Conservation (phyloP, 78 protist genomes). For the Capsaspora owczarzaki region DNA sequence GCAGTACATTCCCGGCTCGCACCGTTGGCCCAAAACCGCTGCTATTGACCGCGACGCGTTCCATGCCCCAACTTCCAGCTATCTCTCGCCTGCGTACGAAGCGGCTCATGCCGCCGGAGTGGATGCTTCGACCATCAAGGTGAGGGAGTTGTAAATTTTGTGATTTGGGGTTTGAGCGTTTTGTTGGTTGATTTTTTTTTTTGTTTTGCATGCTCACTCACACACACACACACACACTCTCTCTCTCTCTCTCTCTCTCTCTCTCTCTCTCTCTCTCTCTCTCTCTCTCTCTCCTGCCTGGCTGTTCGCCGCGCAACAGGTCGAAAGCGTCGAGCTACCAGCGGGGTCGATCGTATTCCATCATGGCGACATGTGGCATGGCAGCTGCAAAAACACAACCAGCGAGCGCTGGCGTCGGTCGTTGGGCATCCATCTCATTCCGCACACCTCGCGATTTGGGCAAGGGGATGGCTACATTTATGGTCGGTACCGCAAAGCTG, state of each 20-base stretch:
- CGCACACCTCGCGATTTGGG: background rate
- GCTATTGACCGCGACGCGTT: background rate
- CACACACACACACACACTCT: no score
- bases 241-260: no score
- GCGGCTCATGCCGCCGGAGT: no score
- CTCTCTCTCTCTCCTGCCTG: no score
- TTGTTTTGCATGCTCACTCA: no score
- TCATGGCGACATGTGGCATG: conserved; percentile 15
- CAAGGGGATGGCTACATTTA: conserved; percentile 5
- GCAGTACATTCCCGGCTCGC: conserved; percentile 13
- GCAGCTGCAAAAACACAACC: background rate
- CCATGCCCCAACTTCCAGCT: background rate
- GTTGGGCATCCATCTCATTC: background rate
- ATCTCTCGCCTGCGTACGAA: background rate
- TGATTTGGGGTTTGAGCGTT: no score
- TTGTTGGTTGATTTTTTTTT: no score
- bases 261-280: no score
- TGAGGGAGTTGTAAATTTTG: no score
- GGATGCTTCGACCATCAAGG: no score
- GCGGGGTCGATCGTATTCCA: background rate
- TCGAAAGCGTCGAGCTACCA: background rate
- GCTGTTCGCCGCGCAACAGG: background rate
- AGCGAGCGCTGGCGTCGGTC: background rate
- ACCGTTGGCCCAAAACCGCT: background rate
- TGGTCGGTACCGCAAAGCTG: background rate